These are phyloP conservation scores for Lasiosphaeria miniovina DNA, from an alignment of 495 filamentous ascomycete genomes.

Conservation along the genomic window DNA sequence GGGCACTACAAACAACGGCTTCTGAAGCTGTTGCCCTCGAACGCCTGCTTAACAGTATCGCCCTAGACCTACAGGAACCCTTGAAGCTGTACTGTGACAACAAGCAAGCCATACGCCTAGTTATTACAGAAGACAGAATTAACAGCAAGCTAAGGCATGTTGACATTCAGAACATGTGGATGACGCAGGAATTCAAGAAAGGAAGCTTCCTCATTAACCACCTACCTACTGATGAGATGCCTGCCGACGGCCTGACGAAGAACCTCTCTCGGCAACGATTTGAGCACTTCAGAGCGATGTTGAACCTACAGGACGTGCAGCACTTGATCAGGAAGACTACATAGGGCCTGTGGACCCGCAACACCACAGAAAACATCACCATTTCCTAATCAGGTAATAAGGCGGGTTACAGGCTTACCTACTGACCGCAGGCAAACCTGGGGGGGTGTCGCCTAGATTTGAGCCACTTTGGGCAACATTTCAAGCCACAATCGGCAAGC, in stretches of 20 bases:
- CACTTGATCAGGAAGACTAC: neutral
- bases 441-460: too few species aligned
- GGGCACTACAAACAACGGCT: neutral
- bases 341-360: neutral
- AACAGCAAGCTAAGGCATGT: slow-evolving; percentile 1
- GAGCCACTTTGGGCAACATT: too few species aligned
- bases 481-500: too few species aligned
- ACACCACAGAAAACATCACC: neutral
- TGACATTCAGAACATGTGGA: slow-evolving; percentile 2
- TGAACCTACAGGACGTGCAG: neutral
- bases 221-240: neutral
- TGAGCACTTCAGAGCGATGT: slow-evolving; percentile 1
- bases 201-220: neutral
- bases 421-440: too few species aligned
- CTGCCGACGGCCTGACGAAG: neutral
- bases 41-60: neutral
- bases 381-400: neutral
- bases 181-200: neutral
- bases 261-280: neutral
- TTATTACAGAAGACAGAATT: slow-evolving; percentile 1
- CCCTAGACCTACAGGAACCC: neutral
- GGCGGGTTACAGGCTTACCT: too few species aligned
- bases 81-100: slow-evolving; percentile 4
- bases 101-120: neutral
- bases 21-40: neutral